Evolutionary conservation across 2,329 filamentous ascomycete genomes (phyloP), one percentile per base, ranked within the genome.

Genomic region (Scedosporium boydii): DNA sequence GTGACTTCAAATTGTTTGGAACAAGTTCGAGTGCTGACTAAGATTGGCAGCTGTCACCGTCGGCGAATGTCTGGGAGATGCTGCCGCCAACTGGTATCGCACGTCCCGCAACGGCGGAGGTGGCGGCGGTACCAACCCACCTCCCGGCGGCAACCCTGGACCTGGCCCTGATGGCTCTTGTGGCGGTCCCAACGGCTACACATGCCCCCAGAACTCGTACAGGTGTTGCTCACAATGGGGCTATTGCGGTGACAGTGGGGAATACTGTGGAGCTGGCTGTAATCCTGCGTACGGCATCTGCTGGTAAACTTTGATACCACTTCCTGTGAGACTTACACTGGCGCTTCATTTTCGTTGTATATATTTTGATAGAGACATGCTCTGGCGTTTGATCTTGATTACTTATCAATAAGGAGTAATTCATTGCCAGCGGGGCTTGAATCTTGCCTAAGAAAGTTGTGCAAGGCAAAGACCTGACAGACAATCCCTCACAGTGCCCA

Each of bases 11-110:
- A n/a, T n/a, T n/a, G n/a, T n/a, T n/a, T n/a, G 51, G 21, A 16
- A 16, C 6, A 7, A 23, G 46, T 56, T 14, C 53, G 23, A 6
- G 14, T 12, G 53, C 26, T 16, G 14, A 56, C 14, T 56, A 27
- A 29, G 53, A 34, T 27, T 34, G 56, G 29, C 57, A 62, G 58
- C 62, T 21, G 69, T 71, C 23, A 70, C 69, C 23, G 69, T 70
- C 27, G 69, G 69, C 16, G 77, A 85, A 63, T 86, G 84, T 67
- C 74, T 86, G 16, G 76, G 77, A 10, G 82, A 86, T 67, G 72
- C 80, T 6, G 67, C 71, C 6, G 76, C 73, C 56, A 77, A 79
- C 68, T 86, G 83, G 84, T 86, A 86, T 69, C 55, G 57, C n/a
- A 62, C 61, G 1, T 62, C 61, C 12, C 34, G 61, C n/a, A 44